A percentile compares a stretch with the other conserved stretches of the same genome.
phyloP scores from a whole-genome alignment of 192 early-diverging fungal species.

The Coemansia sp. region DNA sequence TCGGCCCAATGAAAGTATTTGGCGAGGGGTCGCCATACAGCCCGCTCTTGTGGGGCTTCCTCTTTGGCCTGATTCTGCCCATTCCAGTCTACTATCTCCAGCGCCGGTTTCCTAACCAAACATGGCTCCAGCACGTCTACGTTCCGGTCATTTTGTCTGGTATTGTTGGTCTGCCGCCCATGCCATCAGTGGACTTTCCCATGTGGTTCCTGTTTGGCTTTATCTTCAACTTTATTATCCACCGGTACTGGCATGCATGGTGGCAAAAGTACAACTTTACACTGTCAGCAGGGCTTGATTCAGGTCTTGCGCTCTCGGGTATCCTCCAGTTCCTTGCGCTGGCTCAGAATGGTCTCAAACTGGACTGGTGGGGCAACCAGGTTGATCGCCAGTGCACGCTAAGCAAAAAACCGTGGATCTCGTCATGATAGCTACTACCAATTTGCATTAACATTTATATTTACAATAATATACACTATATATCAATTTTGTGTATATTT shows the following conservation, averaged over 20 bases:
- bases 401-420: slow-evolving; percentile 45
- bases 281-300: slow-evolving; percentile 60
- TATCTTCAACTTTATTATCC: slow-evolving; percentile 69
- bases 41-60: slow-evolving; percentile 56
- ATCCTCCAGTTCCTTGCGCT: slow-evolving; percentile 54
- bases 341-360: slow-evolving; percentile 42
- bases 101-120: slow-evolving; percentile 59
- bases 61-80: slow-evolving; percentile 70
- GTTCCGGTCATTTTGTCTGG: slow-evolving; percentile 69
- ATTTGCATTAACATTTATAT: background rate
- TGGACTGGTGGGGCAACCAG: slow-evolving; percentile 58
- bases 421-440: slow-evolving; percentile 1
- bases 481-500: background rate
- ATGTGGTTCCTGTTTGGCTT: slow-evolving; percentile 61
- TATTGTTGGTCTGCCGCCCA: slow-evolving; percentile 63
- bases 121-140: slow-evolving; percentile 69
- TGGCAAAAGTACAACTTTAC: slow-evolving; percentile 62
- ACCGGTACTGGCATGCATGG: slow-evolving; percentile 64
- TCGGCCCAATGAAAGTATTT: slow-evolving; percentile 71
- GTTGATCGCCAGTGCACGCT: slow-evolving; percentile 46
- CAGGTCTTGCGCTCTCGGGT: slow-evolving; percentile 54
- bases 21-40: slow-evolving; percentile 62
- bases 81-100: slow-evolving; percentile 68
- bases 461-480: background rate
- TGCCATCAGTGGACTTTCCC: slow-evolving; percentile 55